phyloP scores from a whole-genome alignment of 257 asterid species.

The Solanum dulcamara region DNA sequence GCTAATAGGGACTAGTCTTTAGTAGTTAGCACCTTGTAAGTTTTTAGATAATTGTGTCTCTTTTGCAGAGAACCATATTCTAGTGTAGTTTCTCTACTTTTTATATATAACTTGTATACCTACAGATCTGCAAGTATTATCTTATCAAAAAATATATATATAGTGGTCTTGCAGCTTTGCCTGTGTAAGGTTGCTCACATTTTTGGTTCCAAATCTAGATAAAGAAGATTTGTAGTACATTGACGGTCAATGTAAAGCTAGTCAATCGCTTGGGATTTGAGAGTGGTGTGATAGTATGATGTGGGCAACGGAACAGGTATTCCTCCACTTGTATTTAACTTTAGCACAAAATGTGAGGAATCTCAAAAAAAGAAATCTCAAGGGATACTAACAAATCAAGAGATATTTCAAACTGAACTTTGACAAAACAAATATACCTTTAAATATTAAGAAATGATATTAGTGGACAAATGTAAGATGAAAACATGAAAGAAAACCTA shows the following conservation, averaged over 20 bases:
- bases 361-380: background rate
- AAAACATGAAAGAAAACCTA: constrained; percentile 2
- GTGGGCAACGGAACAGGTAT: background rate
- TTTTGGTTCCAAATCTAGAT: background rate
- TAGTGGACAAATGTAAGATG: background rate
- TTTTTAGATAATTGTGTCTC: background rate
- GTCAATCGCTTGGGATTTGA: background rate
- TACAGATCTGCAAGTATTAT: background rate
- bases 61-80: background rate
- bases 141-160: background rate
- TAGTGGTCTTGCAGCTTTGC: background rate
- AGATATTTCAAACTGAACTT: background rate
- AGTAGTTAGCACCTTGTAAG: background rate
- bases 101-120: background rate
- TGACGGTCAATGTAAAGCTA: background rate
- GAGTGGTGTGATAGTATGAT: background rate
- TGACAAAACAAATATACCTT: background rate
- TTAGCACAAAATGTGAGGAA: background rate
- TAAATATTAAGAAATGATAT: background rate
- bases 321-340: background rate
- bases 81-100: background rate
- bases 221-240: background rate
- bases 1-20: background rate
- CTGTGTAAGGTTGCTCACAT: background rate
- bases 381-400: background rate